Evolutionary conservation across 139 green algal genomes (phyloP).

Genomic region (Micractinium conductrix): DNA sequence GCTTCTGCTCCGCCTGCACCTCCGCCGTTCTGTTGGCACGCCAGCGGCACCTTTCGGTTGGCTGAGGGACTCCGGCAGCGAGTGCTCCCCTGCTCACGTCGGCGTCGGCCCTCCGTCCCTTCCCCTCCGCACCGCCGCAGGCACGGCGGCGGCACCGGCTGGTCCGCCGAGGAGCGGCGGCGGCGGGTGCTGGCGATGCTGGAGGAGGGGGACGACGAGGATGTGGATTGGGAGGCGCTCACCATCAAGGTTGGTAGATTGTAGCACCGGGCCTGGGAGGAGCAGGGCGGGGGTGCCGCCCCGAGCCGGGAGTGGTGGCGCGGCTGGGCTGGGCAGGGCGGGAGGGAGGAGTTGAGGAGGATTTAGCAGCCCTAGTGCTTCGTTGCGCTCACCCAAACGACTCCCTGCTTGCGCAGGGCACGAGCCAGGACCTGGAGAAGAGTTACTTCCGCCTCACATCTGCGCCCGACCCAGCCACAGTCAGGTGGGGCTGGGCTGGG

Average conservation of each 20-base stretch:
- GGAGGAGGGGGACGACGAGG: slow-evolving; percentile 17
- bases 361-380: too few relatives aligned
- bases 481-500: slow-evolving; percentile 43
- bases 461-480: slow-evolving; percentile 68
- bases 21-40: too few relatives aligned
- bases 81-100: neutral
- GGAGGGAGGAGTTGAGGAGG: too few relatives aligned
- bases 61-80: too few relatives aligned
- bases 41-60: too few relatives aligned
- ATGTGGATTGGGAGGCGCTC: slow-evolving; percentile 52
- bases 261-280: too few relatives aligned
- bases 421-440: slow-evolving; percentile 82
- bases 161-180: slow-evolving; percentile 4
- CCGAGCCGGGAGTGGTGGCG: too few relatives aligned
- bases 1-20: too few relatives aligned
- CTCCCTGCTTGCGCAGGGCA: slow-evolving; percentile 60
- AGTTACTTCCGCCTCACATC: slow-evolving; percentile 88
- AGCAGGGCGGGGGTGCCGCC: too few relatives aligned
- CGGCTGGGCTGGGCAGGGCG: too few relatives aligned
- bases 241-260: slow-evolving; percentile 51
- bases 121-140: neutral
- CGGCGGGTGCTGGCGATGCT: slow-evolving; percentile 21
- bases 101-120: neutral
- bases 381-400: too few relatives aligned
- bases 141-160: neutral